Conservation (phyloP, 768 basidiomycete species). For the Macrolepiota dolichaula region DNA sequence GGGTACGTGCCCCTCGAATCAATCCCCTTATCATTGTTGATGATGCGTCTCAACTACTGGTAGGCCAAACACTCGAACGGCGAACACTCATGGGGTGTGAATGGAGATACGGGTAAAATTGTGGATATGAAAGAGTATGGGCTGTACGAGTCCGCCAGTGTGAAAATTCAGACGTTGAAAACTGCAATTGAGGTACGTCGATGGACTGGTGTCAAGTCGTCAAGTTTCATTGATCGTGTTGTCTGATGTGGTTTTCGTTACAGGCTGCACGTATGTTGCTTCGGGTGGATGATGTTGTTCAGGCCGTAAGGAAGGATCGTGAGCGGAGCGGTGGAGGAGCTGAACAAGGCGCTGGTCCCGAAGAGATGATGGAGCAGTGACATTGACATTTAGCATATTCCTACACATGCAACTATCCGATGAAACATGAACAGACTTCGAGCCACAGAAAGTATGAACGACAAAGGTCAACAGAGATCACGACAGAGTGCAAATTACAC, state of each 20-base stretch:
- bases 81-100: constrained; percentile 88
- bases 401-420: no score
- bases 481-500: no score
- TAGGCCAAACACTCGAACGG: constrained; percentile 96
- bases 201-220: constrained; percentile 8
- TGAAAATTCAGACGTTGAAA: constrained; percentile 97
- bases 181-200: constrained; percentile 86
- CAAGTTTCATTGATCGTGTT: background rate
- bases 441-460: no score
- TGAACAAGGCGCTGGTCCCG: constrained; percentile 42
- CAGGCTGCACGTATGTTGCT: constrained; percentile 88
- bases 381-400: background rate
- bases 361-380: constrained; percentile 48
- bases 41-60: no score
- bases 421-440: no score
- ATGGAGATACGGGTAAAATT: constrained; percentile 94
- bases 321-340: constrained; percentile 41
- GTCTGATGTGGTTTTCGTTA: background rate
- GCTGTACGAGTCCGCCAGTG: constrained; percentile 92
- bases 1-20: no score
- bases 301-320: constrained; percentile 76
- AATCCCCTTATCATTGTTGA: no score
- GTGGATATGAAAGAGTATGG: constrained; percentile 96
- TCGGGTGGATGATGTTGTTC: constrained; percentile 92
- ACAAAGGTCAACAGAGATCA: no score